Evolutionary conservation across 2,329 filamentous ascomycete genomes (phyloP).

Genomic region (Sarocladium oryzae): DNA sequence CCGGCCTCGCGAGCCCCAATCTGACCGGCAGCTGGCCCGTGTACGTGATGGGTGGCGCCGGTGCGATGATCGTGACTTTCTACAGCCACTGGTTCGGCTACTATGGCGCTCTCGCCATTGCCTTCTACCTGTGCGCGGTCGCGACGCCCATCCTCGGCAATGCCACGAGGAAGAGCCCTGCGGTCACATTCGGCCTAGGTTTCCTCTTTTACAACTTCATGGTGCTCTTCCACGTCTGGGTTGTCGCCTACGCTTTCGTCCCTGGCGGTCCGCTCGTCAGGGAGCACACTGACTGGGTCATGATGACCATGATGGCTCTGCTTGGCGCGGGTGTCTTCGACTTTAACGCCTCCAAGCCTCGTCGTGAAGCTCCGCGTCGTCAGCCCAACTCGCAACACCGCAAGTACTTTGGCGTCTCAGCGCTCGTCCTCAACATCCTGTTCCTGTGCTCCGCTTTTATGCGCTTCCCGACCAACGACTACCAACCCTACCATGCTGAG

Average conservation of each 20-base stretch:
- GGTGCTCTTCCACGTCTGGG: constrained; percentile 97
- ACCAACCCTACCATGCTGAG: constrained; percentile 80
- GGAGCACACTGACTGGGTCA: constrained; percentile 93
- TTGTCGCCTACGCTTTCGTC: constrained; percentile 96
- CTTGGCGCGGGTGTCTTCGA: constrained; percentile 83
- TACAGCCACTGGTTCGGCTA: constrained; percentile 83
- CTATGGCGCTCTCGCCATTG: constrained; percentile 69
- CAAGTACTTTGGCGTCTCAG: constrained; percentile 48
- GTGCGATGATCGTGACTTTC: constrained; percentile 70
- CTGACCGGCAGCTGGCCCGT: constrained; percentile 72
- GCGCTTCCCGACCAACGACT: constrained; percentile 88
- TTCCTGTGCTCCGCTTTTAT: constrained; percentile 77
- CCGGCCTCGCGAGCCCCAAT: constrained; percentile 67
- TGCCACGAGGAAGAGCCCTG: constrained; percentile 71
- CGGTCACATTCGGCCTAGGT: constrained; percentile 75
- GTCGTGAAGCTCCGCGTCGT: constrained; percentile 22
- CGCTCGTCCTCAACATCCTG: constrained; percentile 71
- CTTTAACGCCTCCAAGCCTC: constrained; percentile 45
- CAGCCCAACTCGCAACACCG: constrained; percentile 35
- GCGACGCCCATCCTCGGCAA: constrained; percentile 68
- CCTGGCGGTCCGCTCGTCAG: constrained; percentile 87
- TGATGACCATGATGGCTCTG: constrained; percentile 76
- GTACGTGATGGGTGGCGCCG: constrained; percentile 71
- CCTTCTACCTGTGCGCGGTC: constrained; percentile 76
- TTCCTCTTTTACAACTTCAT: constrained; percentile 91